Evolutionary conservation across 495 filamentous ascomycete genomes (phyloP), one percentile per base, ranked within the genome.

Genomic region (Evernia prunastri): DNA sequence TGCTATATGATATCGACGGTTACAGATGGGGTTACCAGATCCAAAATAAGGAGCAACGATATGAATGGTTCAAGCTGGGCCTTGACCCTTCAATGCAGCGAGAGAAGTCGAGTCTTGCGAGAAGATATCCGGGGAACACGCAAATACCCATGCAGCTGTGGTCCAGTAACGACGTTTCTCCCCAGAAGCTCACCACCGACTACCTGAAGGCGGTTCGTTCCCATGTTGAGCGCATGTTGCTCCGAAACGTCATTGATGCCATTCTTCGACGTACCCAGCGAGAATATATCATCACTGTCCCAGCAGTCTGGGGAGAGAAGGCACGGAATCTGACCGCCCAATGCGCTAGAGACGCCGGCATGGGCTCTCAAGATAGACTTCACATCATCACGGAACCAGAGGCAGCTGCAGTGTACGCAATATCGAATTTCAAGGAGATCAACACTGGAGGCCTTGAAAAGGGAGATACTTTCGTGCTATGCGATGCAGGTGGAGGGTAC

Each of bases 361-460:
- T 89, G 80, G 86, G 86, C 13, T 64, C 74, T 12, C 74, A 75
- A 59, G 79, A 77, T 17, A 76, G 81, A 43, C 83, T 89, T 47
- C 78, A 82, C 68, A 83, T 89, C 73, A 86, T 91, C 51, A 86
- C 82, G 57, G 86, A 89, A 72, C 87, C 88, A 1, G 88, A 91
- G 72, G 87, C 87, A 8, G 88, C 87, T 0, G 88, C 88, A 0
- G 83, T 89, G 6, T 88, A 89, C 67, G 87, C 86, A 0, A 77
- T 91, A 23, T 17, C 49, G 10, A 17, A 6, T 6, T 59, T 59
- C 57, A 59, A 59, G 18, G 57, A 59, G 23, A 59, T 43, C 25
- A 59, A 59, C 35, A 25, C 15, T 18, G 25, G 57, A n/a, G n/a
- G n/a, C n/a, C n/a, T 60, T 8, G 40, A 49, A 11, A 33, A 8